Evolutionary conservation across 2,329 filamentous ascomycete species (phyloP), one percentile per base, ranked within the genome.

Genomic region (Chaetomiaceae sp.): DNA sequence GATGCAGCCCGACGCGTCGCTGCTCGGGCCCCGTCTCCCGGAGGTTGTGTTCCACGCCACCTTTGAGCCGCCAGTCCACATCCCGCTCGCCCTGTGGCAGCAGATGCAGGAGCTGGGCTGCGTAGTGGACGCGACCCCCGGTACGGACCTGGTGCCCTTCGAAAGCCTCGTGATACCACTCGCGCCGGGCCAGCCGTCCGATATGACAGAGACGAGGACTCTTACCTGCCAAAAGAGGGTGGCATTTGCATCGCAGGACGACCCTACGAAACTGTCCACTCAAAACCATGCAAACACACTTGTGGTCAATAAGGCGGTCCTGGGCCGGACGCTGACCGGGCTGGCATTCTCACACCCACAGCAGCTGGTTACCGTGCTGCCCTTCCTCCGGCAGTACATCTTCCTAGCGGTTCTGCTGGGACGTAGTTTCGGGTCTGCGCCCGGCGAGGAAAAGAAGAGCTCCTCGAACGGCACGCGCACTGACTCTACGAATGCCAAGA

Each of bases 311-410:
- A 88, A 87, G 62, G 77, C 80, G 2, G 85, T 88, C 8, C 88
- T 84, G 55, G 84, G 82, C 0, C 76, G 82, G 46, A 71, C 73
- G 3, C 63, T 94, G 8, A 76, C 75, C 1, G 79, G 83, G 45
- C 70, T 93, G 26, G 81, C 86, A 0, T 91, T 94, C 59, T 79
- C 80, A 2, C 88, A 94, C 58, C 88, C 88, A 0, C 77, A 81
- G 40, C 86, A 94, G 60, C 68, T 94, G 4, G 69, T 90, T 6
- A 74, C 78, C 43, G 79, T 90, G 60, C 71, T 94, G n/a, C 86
- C 87, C 0, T 70, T 75, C 4, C 69, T 93, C 14, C 74, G 88
- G 12, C 87, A 93, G 61, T 93, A 88, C 59, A 83, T 84, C 0
- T 81, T 85, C 54, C 68, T 88, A 4, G 79, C 79, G 1, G 78